Evolutionary conservation across 2,329 filamentous ascomycete species (phyloP).

Genomic region (Rhynchosporium secalis): DNA sequence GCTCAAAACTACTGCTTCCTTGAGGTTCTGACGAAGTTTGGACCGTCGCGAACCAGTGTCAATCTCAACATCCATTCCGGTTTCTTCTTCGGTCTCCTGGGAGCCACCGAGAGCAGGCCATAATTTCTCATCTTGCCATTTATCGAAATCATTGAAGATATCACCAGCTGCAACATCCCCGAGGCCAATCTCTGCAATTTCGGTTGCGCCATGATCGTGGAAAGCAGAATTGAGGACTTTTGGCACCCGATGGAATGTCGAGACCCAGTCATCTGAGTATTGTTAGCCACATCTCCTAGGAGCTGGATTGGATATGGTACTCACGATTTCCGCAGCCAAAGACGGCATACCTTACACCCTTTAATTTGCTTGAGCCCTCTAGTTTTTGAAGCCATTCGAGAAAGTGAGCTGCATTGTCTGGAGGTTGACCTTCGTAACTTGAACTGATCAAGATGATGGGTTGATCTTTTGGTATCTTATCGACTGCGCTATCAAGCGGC

Average conservation of each 20-base stretch:
- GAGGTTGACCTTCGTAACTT: constrained; percentile 72
- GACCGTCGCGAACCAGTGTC: constrained; percentile 31
- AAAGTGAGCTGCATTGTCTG: constrained; percentile 70
- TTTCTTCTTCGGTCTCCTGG: constrained; percentile 24
- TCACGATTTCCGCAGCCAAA: constrained; percentile 64
- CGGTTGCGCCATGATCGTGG: constrained; percentile 12
- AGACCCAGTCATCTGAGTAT: constrained; percentile 50
- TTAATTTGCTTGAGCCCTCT: constrained; percentile 44
- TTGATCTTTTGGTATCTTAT: constrained; percentile 57
- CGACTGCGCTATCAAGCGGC: constrained; percentile 61
- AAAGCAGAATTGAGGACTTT: constrained; percentile 53
- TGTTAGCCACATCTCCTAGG: not conserved
- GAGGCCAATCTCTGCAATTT: constrained; percentile 19
- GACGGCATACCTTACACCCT: constrained; percentile 62
- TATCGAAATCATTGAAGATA: constrained; percentile 69
- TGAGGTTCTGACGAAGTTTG: constrained; percentile 60
- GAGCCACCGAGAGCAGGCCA: constrained; percentile 44
- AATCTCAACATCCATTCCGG: constrained; percentile 29
- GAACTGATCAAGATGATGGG: constrained; percentile 68
- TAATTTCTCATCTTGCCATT: constrained; percentile 62
- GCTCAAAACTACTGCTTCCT: constrained; percentile 59
- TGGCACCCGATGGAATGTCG: constrained; percentile 68
- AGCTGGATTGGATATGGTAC: not conserved
- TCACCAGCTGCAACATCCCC: constrained; percentile 44
- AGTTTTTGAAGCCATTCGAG: constrained; percentile 59